phyloP scores from a whole-genome alignment of 768 basidiomycete genomes.

The Hericium coralloides region DNA sequence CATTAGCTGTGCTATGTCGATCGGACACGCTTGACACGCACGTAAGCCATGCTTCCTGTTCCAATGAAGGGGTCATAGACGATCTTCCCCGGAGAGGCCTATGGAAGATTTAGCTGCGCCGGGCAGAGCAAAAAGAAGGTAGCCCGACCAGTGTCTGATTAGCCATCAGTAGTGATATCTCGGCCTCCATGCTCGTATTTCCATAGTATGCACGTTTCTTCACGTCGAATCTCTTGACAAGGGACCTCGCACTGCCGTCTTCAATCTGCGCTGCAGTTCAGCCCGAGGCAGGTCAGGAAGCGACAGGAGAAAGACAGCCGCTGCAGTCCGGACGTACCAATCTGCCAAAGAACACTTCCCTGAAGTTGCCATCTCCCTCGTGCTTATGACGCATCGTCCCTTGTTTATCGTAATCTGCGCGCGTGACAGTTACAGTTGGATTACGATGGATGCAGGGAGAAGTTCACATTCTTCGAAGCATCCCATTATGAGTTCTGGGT shows the following conservation, averaged over 20 bases:
- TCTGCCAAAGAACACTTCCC: constrained; percentile 74
- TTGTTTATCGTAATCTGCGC: constrained; percentile 40
- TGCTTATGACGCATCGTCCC: constrained; percentile 36
- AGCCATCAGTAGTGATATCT: constrained; percentile 92
- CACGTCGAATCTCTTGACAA: constrained; percentile 70
- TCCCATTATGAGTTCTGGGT: constrained; percentile 62
- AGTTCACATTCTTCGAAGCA: constrained; percentile 84
- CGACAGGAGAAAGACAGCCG: neutral
- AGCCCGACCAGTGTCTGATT: constrained; percentile 76
- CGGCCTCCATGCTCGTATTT: constrained; percentile 97
- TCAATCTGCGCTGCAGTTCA: constrained; percentile 31
- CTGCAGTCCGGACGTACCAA: constrained; percentile 46
- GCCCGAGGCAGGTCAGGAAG: neutral
- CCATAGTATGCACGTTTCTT: constrained; percentile 89
- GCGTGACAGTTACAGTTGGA: constrained; percentile 1
- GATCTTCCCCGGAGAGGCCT: constrained; percentile 85
- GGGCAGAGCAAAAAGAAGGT: neutral
- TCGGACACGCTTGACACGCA: constrained; percentile 24
- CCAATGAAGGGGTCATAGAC: constrained; percentile 96
- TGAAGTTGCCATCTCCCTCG: constrained; percentile 60
- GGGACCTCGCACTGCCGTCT: constrained; percentile 57
- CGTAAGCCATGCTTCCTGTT: constrained; percentile 88
- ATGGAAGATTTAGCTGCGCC: neutral
- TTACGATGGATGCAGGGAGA: constrained; percentile 8
- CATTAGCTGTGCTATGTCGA: neutral